A percentile compares a stretch with the other conserved stretches of the same genome.
phyloP scores from a whole-genome alignment of 768 basidiomycete genomes.

The Suillus bovinus region DNA sequence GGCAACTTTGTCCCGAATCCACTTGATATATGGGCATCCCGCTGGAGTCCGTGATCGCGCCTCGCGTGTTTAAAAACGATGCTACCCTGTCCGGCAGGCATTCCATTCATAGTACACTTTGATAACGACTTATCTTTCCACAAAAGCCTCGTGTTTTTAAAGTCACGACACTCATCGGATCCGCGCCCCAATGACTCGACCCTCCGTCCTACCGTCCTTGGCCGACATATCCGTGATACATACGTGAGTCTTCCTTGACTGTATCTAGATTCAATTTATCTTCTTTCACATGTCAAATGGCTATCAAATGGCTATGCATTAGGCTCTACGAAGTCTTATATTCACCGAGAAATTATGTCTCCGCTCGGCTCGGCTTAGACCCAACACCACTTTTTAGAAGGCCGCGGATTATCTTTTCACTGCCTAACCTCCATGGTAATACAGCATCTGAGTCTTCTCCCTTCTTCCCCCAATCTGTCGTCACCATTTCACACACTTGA shows the following conservation, averaged over 20 bases:
- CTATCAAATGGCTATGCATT: too few species aligned
- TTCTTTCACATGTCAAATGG: background rate
- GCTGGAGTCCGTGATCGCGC: background rate
- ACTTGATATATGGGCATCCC: too few species aligned
- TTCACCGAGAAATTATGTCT: too few species aligned
- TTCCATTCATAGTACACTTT: background rate
- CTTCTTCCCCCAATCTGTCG: slow-evolving; percentile 6
- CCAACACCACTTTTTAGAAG: background rate
- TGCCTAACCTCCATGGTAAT: background rate
- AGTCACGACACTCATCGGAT: background rate
- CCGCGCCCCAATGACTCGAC: background rate
- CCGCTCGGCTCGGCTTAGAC: background rate
- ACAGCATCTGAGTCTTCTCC: slow-evolving; percentile 25
- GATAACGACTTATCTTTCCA: background rate
- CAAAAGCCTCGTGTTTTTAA: background rate
- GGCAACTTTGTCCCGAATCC: slow-evolving; percentile 1
- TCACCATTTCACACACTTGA: slow-evolving; percentile 2
- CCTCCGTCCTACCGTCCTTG: background rate
- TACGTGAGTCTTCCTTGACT: background rate
- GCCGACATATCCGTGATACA: background rate
- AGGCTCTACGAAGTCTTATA: too few species aligned
- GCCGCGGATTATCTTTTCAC: background rate
- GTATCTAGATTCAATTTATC: too few species aligned
- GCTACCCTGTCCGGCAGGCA: background rate
- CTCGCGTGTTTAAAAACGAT: background rate